These are phyloP conservation scores for Clarireedia homoeocarpa DNA, from an alignment of 2,329 filamentous ascomycete genomes.

Conservation along the genomic window DNA sequence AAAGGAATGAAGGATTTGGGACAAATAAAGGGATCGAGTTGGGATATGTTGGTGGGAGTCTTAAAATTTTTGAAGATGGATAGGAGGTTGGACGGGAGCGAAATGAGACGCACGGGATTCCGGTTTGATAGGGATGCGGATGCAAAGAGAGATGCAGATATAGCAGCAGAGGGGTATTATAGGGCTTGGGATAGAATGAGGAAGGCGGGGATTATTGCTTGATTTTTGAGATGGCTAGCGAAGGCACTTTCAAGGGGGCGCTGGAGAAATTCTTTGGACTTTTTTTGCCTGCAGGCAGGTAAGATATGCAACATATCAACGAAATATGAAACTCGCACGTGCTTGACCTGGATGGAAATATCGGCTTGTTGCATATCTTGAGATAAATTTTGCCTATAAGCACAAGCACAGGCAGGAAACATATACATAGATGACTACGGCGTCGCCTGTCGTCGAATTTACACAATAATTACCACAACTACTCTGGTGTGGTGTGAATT, in stretches of 20 bases:
- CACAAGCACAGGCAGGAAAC: too few species aligned
- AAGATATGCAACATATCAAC: neutral
- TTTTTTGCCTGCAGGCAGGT: too few species aligned
- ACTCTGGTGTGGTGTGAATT: too few species aligned
- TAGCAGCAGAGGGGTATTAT: constrained; percentile 30
- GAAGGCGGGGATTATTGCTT: constrained; percentile 35
- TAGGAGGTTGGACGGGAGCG: constrained; percentile 33
- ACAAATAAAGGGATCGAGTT: constrained; percentile 31
- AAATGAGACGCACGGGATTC: constrained; percentile 14
- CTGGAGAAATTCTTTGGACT: too few species aligned
- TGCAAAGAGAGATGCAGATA: too few species aligned
- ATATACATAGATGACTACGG: too few species aligned
- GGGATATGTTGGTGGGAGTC: constrained; percentile 33
- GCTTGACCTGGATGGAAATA: neutral
- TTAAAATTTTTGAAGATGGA: constrained; percentile 38
- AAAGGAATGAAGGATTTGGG: constrained; percentile 29
- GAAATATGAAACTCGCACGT: neutral
- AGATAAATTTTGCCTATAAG: too few species aligned
- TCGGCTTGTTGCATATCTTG: neutral
- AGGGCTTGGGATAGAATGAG: constrained; percentile 37
- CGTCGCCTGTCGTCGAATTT: too few species aligned
- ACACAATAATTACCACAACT: too few species aligned
- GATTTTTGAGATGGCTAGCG: neutral
- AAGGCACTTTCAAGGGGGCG: too few species aligned
- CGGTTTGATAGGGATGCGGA: constrained; percentile 13